A percentile compares a stretch with the other conserved stretches of the same genome.
phyloP scores from a whole-genome alignment of 495 filamentous ascomycete genomes.

The Xanthoparmelia taractica region DNA sequence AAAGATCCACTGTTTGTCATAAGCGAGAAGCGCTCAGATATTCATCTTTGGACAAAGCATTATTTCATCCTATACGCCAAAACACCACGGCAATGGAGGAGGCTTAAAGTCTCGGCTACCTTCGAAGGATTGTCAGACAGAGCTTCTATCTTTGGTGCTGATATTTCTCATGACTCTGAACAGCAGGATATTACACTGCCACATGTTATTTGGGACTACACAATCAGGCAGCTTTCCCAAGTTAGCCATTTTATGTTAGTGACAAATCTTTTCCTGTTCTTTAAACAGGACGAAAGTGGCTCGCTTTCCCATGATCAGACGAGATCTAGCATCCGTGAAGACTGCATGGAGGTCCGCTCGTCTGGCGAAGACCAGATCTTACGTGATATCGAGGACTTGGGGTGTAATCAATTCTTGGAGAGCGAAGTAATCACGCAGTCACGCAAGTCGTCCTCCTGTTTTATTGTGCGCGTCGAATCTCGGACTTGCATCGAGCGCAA shows the following conservation, averaged over 20 bases:
- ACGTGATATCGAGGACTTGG: slow-evolving; percentile 2
- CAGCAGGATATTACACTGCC: no score
- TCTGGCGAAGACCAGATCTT: not conserved
- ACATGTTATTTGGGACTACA: no score
- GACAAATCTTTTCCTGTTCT: no score
- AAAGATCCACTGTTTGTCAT: not conserved
- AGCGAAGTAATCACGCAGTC: not conserved
- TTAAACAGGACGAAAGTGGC: no score
- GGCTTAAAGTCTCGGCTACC: not conserved
- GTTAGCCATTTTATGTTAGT: no score
- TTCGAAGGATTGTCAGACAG: not conserved
- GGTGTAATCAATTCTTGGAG: not conserved
- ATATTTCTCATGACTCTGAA: no score
- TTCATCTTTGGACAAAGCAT: not conserved
- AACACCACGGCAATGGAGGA: slow-evolving; percentile 4
- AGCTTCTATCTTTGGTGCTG: no score
- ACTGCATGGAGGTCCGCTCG: no score
- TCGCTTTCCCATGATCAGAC: not conserved
- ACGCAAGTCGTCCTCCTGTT: not conserved
- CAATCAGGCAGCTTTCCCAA: no score
- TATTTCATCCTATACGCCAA: slow-evolving; percentile 12
- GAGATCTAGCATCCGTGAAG: no score
- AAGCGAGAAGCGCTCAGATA: not conserved
- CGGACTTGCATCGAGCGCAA: not conserved
- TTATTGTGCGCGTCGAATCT: slow-evolving; percentile 1